These are phyloP conservation scores for Cucumis hystrix DNA, from an alignment of 306 rosid species.

Conservation along the genomic window DNA sequence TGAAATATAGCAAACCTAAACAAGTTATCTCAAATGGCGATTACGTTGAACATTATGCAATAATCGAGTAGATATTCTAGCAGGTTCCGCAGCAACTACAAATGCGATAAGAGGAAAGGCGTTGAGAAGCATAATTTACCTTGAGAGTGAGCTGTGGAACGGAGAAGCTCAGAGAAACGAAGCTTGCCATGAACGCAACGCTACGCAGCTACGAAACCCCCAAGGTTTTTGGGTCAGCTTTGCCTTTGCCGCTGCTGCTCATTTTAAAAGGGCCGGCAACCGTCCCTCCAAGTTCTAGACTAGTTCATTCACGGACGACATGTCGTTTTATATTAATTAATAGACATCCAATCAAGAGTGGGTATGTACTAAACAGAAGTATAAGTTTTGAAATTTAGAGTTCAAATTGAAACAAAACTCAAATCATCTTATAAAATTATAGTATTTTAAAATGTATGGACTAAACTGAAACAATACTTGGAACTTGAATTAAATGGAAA, in stretches of 20 bases:
- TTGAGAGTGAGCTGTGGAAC: neutral
- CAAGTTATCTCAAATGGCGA: neutral
- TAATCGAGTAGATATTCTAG: neutral
- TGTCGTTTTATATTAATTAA: neutral
- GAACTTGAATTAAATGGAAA: too few relatives aligned
- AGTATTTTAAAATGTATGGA: too few relatives aligned
- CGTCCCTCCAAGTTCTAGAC: neutral
- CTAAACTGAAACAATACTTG: too few relatives aligned
- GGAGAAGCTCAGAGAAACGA: conserved; percentile 13
- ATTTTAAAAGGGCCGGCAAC: neutral
- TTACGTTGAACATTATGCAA: neutral
- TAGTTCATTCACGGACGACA: neutral
- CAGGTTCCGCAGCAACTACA: neutral
- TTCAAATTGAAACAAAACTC: too few relatives aligned
- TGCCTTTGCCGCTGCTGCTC: neutral
- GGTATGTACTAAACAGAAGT: too few relatives aligned
- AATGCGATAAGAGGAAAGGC: neutral
- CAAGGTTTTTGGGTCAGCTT: neutral
- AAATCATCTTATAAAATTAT: too few relatives aligned
- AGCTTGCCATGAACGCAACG: conserved; percentile 23
- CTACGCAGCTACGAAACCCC: neutral
- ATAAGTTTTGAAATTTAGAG: too few relatives aligned
- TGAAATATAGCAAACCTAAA: neutral
- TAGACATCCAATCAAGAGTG: too few relatives aligned
- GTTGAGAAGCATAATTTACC: conserved; percentile 7